Conservation (phyloP, 148 eudicot species). For the Gaultheria prostrata region DNA sequence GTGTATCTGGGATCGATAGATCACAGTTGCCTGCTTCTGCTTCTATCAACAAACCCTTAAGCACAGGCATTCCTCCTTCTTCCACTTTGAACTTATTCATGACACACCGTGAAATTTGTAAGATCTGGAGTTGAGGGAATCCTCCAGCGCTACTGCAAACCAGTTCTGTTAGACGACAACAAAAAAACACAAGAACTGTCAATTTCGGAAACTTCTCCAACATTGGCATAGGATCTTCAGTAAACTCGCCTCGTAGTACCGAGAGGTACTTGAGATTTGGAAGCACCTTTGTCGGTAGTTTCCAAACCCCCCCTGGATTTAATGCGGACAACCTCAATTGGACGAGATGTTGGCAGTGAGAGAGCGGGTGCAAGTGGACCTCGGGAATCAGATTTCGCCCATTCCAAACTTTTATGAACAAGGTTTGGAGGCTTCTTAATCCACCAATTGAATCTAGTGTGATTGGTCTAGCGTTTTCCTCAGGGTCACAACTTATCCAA, state of each 20-base stretch:
- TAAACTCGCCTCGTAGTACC: accelerated
- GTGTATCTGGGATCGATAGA: too few relatives aligned
- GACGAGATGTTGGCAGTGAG: background rate
- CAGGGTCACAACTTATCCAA: accelerated
- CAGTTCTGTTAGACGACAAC: background rate
- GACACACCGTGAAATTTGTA: accelerated
- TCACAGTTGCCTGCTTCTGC: too few relatives aligned
- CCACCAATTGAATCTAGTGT: background rate
- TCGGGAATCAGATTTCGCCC: background rate
- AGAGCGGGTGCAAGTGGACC: constrained; percentile 7
- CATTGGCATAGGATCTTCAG: background rate
- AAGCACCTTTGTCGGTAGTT: background rate
- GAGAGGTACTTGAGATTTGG: background rate
- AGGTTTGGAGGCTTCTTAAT: constrained; percentile 1
- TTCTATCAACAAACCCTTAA: background rate
- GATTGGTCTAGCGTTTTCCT: too few relatives aligned
- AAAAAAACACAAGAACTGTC: background rate
- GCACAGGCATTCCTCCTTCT: constrained; percentile 13
- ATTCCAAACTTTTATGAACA: background rate
- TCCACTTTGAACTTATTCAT: background rate
- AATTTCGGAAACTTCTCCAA: constrained; percentile 10
- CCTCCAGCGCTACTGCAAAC: background rate
- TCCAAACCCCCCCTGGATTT: background rate
- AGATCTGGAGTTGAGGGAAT: background rate
- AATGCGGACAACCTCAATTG: background rate